phyloP scores from a whole-genome alignment of 1,284 basidiomycete species.

The Ustilago loliicola region DNA sequence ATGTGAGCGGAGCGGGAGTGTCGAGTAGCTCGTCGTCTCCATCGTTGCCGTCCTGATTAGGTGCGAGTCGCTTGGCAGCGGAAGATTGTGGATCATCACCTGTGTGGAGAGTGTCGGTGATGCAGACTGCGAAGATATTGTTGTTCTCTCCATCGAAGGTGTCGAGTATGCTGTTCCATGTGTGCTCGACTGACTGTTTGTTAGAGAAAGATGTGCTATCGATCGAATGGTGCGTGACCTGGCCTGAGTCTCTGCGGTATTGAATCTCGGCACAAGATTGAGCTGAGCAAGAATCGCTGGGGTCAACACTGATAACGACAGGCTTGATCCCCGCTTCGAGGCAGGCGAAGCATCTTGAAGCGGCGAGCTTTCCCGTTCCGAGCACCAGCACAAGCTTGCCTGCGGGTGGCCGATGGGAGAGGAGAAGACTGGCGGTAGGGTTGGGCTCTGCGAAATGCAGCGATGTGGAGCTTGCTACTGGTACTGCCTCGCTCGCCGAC shows the following conservation, averaged over 20 bases:
- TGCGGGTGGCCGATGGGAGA: constrained; percentile 48
- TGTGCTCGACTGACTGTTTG: constrained; percentile 9
- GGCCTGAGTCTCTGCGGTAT: constrained; percentile 68
- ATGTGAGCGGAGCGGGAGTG: constrained; percentile 15
- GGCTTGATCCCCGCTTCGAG: constrained; percentile 86
- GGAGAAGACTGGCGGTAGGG: constrained; percentile 48
- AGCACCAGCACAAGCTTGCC: constrained; percentile 75
- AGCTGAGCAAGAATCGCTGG: neutral
- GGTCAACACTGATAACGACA: constrained; percentile 73
- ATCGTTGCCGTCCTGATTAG: neutral
- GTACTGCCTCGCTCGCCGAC: neutral
- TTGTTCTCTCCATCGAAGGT: constrained; percentile 24
- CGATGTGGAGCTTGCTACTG: constrained; percentile 11
- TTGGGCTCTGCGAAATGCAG: constrained; percentile 34
- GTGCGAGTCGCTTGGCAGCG: neutral
- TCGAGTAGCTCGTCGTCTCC: constrained; percentile 17
- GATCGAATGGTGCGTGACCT: constrained; percentile 74
- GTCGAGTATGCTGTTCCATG: constrained; percentile 29
- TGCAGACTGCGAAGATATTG: constrained; percentile 64
- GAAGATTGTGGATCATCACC: constrained; percentile 36
- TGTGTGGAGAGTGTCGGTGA: constrained; percentile 66
- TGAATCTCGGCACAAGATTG: constrained; percentile 77
- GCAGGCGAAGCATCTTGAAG: constrained; percentile 82
- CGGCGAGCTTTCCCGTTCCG: constrained; percentile 82
- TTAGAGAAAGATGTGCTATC: constrained; percentile 10